phyloP scores from a whole-genome alignment of 108 stramenopile genomes.

The Nannochloropsis gaditana region DNA sequence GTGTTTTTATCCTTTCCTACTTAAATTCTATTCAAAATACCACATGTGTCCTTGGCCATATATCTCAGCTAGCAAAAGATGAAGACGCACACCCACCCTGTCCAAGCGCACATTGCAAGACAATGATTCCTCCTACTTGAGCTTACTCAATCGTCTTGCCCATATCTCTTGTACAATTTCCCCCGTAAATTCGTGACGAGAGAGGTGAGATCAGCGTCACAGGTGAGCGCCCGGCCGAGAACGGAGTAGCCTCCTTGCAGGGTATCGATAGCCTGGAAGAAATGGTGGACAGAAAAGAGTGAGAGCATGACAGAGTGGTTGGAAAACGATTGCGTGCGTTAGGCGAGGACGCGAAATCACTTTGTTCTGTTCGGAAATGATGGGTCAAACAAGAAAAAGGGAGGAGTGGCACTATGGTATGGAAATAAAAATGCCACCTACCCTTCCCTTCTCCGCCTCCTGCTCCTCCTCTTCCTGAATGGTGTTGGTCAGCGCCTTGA shows the following conservation, averaged over 20 bases:
- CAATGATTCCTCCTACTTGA: not conserved
- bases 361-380: no score
- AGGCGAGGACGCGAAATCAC: no score
- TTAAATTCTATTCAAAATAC: not conserved
- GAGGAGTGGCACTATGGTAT: not conserved
- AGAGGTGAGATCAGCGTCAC: not conserved
- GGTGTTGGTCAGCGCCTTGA: constrained; percentile 15
- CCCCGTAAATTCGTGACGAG: not conserved
- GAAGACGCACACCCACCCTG: no score
- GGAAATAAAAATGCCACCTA: not conserved
- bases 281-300: not conserved
- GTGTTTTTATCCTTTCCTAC: no score
- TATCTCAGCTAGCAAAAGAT: not conserved
- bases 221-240: not conserved
- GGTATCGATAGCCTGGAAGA: not conserved
- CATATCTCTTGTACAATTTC: not conserved
- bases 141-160: not conserved
- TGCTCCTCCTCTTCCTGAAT: not conserved
- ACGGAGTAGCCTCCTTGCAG: not conserved
- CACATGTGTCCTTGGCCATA: not conserved
- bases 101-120: no score
- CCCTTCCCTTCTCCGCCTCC: not conserved
- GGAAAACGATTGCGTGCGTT: no score
- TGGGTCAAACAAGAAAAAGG: not conserved
- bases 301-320: not conserved